Base-by-base conservation (phyloP, 345 rosid genomes). In the Ceriops tagal region DNA sequence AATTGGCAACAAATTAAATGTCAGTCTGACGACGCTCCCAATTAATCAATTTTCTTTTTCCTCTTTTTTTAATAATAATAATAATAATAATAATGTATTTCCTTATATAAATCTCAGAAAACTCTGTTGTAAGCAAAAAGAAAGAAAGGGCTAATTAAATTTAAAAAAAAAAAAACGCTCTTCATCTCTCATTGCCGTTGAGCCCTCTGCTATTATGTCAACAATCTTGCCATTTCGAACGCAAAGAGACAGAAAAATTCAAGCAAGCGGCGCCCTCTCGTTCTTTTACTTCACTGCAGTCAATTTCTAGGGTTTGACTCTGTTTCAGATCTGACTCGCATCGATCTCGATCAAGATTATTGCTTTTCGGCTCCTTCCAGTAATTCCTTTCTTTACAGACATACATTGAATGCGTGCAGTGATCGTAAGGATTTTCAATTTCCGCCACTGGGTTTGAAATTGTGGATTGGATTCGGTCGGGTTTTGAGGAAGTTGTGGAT, bases 151-250 rank as follows among this genome's bases (percentile, higher is more conserved):
- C 58, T 56, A 24, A 47, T 26, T 34, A 28, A 28, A 2, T 24
- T 24, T 24, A 28, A 28, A 28, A 28, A 28, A 28, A 53, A 52
- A 70, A 51, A 52, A 34, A 22, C 62, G 6, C 22, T 31, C 46
- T 55, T 7, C 51, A n/a, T 49, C 3, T 31, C 21, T 61, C 72
- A 22, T 75, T 74, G 63, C 49, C 76, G 30, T 75, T 81, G 71
- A 43, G 69, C 66, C 59, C 81, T 51, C 73, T 65, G 66, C 68
- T 60, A 39, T 72, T 39, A 8, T 62, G 43, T 74, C 53, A 8
- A 53, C 76, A 78, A 69, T 73, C 71, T 72, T 32, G 34, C 19
- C 3, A 13, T 43, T 43, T 43, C 49, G 19, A 13, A 43, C 49
- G 15, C 73, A 28, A 59, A 58, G 51, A 43, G 62, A 60, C 39